Conservation (phyloP, 257 asterid genomes). For the Gynochthodes officinalis region DNA sequence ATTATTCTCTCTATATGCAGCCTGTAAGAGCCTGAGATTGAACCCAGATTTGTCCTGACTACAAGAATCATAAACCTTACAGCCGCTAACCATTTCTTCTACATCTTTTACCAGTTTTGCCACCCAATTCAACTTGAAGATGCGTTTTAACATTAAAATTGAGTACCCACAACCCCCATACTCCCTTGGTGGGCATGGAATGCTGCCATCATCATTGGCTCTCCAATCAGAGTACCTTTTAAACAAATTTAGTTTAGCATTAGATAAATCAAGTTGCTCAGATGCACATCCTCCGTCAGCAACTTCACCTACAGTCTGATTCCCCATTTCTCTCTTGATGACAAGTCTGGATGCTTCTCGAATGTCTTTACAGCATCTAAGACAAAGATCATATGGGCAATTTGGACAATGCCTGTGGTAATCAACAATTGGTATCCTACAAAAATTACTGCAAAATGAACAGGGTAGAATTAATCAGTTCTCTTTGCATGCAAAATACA, state of each 20-base stretch:
- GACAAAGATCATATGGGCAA: constrained; percentile 98
- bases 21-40: constrained; percentile 45
- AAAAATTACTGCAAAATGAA: constrained; percentile 67
- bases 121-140: constrained; percentile 99
- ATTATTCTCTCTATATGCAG: constrained; percentile 54
- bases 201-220: constrained; percentile 65
- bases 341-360: constrained; percentile 57
- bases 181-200: constrained; percentile 72
- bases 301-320: constrained; percentile 29
- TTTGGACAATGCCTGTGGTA: constrained; percentile 89
- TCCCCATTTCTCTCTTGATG: constrained; percentile 29
- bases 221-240: constrained; percentile 54
- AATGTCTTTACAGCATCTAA: constrained; percentile 89
- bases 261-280: constrained; percentile 37
- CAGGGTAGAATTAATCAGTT: not conserved
- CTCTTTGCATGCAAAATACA: not conserved
- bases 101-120: constrained; percentile 87
- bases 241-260: constrained; percentile 41
- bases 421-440: constrained; percentile 93
- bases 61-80: constrained; percentile 46
- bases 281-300: constrained; percentile 33
- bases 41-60: constrained; percentile 40
- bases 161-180: constrained; percentile 83
- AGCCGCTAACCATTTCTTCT: constrained; percentile 94
- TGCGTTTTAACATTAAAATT: constrained; percentile 65